A percentile compares a stretch with the other conserved stretches of the same genome.
Evolutionary conservation across 768 basidiomycete genomes (phyloP).

Genomic region (Psilocybe tampanensis): DNA sequence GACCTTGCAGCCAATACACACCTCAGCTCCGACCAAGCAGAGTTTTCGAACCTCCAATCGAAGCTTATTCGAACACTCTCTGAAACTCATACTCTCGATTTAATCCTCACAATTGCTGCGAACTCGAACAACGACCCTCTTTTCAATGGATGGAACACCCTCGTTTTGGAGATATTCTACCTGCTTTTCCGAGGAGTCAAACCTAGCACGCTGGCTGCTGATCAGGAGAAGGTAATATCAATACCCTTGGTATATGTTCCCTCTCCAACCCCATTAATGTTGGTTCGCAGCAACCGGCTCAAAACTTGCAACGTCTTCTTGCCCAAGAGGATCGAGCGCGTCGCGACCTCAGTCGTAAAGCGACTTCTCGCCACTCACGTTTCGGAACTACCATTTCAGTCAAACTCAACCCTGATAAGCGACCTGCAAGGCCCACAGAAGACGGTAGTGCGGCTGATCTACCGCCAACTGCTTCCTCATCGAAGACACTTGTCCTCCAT

Average conservation of each 20-base stretch:
- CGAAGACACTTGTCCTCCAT: slow-evolving; percentile 76
- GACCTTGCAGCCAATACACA: slow-evolving; percentile 77
- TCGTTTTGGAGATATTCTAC: slow-evolving; percentile 92
- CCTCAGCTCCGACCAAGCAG: slow-evolving; percentile 76
- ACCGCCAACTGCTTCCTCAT: slow-evolving; percentile 28
- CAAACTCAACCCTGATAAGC: slow-evolving; percentile 63
- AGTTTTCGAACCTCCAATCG: slow-evolving; percentile 77
- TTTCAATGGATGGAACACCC: slow-evolving; percentile 84
- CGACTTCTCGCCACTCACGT: slow-evolving; percentile 85
- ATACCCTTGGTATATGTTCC: slow-evolving; percentile 5
- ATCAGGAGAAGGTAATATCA: slow-evolving; percentile 64
- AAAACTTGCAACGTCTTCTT: slow-evolving; percentile 74
- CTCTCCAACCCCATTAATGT: slow-evolving; percentile 8
- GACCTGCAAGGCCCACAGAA: slow-evolving; percentile 12
- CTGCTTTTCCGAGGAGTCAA: slow-evolving; percentile 83
- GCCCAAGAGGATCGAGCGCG: slow-evolving; percentile 73
- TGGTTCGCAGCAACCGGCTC: slow-evolving; percentile 58
- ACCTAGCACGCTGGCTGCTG: slow-evolving; percentile 55
- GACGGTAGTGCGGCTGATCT: slow-evolving; percentile 25
- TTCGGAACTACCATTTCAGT: slow-evolving; percentile 96
- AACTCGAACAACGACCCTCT: slow-evolving; percentile 77
- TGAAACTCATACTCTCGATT: slow-evolving; percentile 71
- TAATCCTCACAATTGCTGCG: slow-evolving; percentile 85
- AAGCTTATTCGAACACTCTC: slow-evolving; percentile 71
- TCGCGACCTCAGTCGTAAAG: slow-evolving; percentile 51